Evolutionary conservation across 192 early-diverging fungal species (phyloP).

Genomic region (Geranomyces variabilis): DNA sequence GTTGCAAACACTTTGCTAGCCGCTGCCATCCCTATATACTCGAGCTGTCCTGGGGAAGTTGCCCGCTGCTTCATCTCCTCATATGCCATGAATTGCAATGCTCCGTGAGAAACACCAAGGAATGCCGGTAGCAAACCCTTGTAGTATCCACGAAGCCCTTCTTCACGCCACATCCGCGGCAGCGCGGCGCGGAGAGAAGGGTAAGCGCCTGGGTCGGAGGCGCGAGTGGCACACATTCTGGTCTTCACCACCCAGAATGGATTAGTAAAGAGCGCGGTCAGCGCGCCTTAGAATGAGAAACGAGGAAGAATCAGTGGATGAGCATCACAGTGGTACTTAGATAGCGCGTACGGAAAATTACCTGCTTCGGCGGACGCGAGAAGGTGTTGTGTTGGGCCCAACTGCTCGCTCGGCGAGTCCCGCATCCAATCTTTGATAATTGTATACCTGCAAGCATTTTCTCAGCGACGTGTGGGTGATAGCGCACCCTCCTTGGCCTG

Average conservation of each 20-base stretch:
- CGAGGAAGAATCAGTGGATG: not conserved
- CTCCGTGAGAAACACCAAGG: constrained; percentile 94
- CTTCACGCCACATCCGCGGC: constrained; percentile 71
- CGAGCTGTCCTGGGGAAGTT: constrained; percentile 41
- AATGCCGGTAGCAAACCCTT: constrained; percentile 89
- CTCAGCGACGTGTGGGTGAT: not conserved
- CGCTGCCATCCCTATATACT: constrained; percentile 84
- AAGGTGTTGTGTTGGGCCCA: constrained; percentile 81
- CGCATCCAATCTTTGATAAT: constrained; percentile 67
- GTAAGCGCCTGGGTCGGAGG: constrained; percentile 50
- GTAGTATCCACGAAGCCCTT: constrained; percentile 86
- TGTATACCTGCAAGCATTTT: constrained; percentile 51
- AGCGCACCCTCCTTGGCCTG: not conserved
- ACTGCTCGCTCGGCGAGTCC: constrained; percentile 40
- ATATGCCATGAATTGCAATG: constrained; percentile 97
- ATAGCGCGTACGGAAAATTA: constrained; percentile 7
- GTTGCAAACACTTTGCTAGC: constrained; percentile 86
- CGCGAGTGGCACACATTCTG: constrained; percentile 65
- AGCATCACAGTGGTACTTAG: not conserved
- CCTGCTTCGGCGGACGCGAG: constrained; percentile 77
- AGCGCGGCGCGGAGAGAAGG: constrained; percentile 31
- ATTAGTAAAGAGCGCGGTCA: constrained; percentile 86
- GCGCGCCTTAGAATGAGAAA: constrained; percentile 50
- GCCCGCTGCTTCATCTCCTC: constrained; percentile 86
- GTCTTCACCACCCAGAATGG: constrained; percentile 99